Conservation (phyloP, 345 rosid genomes). For the Murraya koenigii region DNA sequence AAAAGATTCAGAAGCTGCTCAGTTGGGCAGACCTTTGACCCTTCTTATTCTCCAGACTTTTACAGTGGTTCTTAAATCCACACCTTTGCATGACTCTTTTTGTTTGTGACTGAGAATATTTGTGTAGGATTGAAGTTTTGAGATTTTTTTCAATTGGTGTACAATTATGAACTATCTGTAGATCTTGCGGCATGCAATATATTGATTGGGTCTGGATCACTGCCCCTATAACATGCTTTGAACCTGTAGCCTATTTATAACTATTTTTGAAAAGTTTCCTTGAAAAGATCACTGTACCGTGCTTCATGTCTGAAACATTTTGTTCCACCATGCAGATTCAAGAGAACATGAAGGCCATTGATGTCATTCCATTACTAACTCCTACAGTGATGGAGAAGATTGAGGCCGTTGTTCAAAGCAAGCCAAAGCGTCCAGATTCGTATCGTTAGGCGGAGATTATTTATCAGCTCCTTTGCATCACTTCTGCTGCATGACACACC, state of each 20-base stretch:
- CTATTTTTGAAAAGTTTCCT: neutral
- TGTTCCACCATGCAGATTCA: slow-evolving; percentile 52
- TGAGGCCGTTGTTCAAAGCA: slow-evolving; percentile 75
- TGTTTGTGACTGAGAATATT: neutral
- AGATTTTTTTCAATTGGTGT: neutral
- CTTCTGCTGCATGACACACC: neutral
- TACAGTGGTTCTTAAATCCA: neutral
- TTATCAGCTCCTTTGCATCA: neutral
- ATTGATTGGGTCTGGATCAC: neutral
- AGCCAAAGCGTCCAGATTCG: slow-evolving; percentile 88
- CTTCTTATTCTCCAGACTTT: neutral
- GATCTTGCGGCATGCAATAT: neutral
- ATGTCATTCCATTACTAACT: slow-evolving; percentile 77
- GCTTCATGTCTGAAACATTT: neutral
- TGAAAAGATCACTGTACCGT: neutral
- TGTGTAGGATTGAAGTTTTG: neutral
- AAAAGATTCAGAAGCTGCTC: neutral
- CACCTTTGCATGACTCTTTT: neutral
- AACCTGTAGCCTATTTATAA: neutral
- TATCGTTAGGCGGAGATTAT: slow-evolving; percentile 42
- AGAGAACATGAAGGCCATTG: slow-evolving; percentile 97
- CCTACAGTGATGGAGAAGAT: slow-evolving; percentile 90
- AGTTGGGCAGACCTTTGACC: neutral
- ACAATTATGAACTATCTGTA: neutral
- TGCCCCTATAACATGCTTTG: neutral